Percentiles rank a stretch among this genome's conserved stretches.
These are phyloP conservation scores for Xylaria nigripes DNA, from an alignment of 495 filamentous ascomycete genomes.

Conservation along the genomic window DNA sequence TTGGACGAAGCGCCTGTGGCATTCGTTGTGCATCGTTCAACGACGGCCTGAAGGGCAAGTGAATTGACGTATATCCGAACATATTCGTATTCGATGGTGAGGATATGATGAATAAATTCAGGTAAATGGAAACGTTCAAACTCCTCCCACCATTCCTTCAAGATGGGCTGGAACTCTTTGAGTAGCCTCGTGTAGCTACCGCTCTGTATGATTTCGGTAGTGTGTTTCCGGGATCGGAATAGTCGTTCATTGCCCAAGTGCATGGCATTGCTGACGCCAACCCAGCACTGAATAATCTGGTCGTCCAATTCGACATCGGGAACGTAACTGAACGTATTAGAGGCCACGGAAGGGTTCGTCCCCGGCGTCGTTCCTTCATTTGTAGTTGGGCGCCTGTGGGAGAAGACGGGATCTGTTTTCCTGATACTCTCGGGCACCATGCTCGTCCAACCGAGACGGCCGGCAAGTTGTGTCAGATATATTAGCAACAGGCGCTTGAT, in stretches of 20 bases:
- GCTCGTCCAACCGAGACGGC: constrained; percentile 85
- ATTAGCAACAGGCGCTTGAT: constrained; percentile 80
- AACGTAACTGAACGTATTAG: constrained; percentile 48
- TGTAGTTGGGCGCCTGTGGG: constrained; percentile 36
- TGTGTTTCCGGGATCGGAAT: constrained; percentile 76
- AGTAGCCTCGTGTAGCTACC: constrained; percentile 73
- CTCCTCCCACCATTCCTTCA: constrained; percentile 64
- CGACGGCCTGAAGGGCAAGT: constrained; percentile 84
- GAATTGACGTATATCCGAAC: constrained; percentile 89
- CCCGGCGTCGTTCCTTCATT: constrained; percentile 46
- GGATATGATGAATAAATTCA: constrained; percentile 67
- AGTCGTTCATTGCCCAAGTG: constrained; percentile 74
- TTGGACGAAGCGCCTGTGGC: constrained; percentile 41
- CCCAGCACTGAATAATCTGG: constrained; percentile 85
- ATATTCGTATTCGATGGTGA: constrained; percentile 87
- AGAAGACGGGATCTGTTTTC: constrained; percentile 38
- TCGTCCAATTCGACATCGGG: constrained; percentile 56
- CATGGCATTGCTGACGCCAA: constrained; percentile 82
- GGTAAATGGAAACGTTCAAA: constrained; percentile 66
- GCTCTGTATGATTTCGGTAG: constrained; percentile 74
- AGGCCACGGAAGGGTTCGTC: constrained; percentile 43
- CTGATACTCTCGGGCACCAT: constrained; percentile 69
- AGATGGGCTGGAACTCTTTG: constrained; percentile 68
- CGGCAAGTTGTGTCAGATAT: constrained; percentile 83
- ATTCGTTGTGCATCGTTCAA: constrained; percentile 81